phyloP scores from a whole-genome alignment of 1,284 basidiomycete species.

The Heterobasidion irregulare region DNA sequence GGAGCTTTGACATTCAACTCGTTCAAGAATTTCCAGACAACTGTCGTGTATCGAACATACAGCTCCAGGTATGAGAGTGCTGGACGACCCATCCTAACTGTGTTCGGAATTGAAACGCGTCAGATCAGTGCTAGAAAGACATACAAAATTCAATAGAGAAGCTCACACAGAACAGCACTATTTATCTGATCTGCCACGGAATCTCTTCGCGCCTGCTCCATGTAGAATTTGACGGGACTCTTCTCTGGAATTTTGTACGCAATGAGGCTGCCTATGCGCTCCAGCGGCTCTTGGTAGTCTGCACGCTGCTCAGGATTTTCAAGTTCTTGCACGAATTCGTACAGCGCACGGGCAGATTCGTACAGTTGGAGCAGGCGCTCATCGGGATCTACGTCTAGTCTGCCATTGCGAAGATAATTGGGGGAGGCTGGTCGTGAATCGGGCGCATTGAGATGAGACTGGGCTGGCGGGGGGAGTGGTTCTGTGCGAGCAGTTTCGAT shows the following conservation, averaged over 20 bases:
- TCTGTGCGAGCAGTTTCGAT: conserved; percentile 73
- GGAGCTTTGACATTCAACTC: conserved; percentile 38
- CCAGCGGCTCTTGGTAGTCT: conserved; percentile 60
- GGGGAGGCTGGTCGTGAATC: conserved; percentile 9
- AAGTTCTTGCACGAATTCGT: conserved; percentile 50
- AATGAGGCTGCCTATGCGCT: conserved; percentile 65
- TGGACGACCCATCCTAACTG: conserved; percentile 44
- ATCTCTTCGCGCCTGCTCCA: conserved; percentile 66
- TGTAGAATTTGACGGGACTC: conserved; percentile 60
- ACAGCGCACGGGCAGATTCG: conserved; percentile 26
- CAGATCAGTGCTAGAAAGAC: too few species aligned
- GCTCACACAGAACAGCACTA: conserved; percentile 73
- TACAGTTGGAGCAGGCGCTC: conserved; percentile 17
- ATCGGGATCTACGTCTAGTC: conserved; percentile 17
- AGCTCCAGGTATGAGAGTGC: conserved; percentile 56
- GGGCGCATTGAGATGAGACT: conserved; percentile 11
- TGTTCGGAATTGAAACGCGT: not conserved
- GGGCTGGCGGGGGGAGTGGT: conserved; percentile 31
- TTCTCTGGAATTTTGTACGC: conserved; percentile 70
- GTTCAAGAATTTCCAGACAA: conserved; percentile 47
- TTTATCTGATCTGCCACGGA: conserved; percentile 83
- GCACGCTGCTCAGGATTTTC: conserved; percentile 42
- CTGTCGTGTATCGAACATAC: conserved; percentile 48
- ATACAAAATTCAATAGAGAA: too few species aligned
- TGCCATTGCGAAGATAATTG: conserved; percentile 8